phyloP scores from a whole-genome alignment of 805 yeast genomes.

The Lachancea quebecensis region DNA sequence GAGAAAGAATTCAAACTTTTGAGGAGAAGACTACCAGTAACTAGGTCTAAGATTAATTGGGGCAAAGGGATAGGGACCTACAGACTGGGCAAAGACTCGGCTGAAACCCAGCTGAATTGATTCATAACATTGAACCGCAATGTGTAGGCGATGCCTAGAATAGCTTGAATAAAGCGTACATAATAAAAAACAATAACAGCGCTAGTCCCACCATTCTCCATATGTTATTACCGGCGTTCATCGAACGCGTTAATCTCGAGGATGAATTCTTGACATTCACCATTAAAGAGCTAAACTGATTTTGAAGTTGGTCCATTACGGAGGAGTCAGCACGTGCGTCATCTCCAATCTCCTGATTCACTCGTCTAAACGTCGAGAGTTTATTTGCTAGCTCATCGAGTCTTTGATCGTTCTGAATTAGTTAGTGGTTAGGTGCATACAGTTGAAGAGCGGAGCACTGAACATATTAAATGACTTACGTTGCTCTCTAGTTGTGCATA shows the following conservation, averaged over 20 bases:
- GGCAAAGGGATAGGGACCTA: conserved; percentile 88
- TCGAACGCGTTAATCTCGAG: conserved; percentile 45
- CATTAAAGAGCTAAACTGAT: conserved; percentile 44
- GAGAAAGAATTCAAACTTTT: conserved; percentile 75
- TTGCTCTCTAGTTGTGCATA: conserved; percentile 28
- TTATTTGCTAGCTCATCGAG: conserved; percentile 60
- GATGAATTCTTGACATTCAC: conserved; percentile 48
- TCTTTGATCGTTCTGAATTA: conserved; percentile 51
- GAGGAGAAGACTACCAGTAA: conserved; percentile 87
- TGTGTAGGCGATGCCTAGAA: conserved; percentile 24
- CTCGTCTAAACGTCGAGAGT: conserved; percentile 53
- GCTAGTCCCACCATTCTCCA: conserved; percentile 55
- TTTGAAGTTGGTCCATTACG: conserved; percentile 37
- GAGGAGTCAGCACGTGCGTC: conserved; percentile 53
- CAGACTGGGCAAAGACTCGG: conserved; percentile 77
- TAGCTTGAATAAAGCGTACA: conserved; percentile 49
- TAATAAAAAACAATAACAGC: conserved; percentile 44
- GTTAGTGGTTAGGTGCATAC: neutral
- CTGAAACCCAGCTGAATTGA: conserved; percentile 31
- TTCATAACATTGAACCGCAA: neutral
- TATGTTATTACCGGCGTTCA: conserved; percentile 51
- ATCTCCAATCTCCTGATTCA: conserved; percentile 60
- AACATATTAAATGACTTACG: conserved; percentile 13
- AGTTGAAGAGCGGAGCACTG: neutral
- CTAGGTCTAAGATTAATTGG: conserved; percentile 90